Evolutionary conservation across 2,329 filamentous ascomycete species (phyloP), one percentile per base, ranked within the genome.

Genomic region (Periconia macrospinosa): DNA sequence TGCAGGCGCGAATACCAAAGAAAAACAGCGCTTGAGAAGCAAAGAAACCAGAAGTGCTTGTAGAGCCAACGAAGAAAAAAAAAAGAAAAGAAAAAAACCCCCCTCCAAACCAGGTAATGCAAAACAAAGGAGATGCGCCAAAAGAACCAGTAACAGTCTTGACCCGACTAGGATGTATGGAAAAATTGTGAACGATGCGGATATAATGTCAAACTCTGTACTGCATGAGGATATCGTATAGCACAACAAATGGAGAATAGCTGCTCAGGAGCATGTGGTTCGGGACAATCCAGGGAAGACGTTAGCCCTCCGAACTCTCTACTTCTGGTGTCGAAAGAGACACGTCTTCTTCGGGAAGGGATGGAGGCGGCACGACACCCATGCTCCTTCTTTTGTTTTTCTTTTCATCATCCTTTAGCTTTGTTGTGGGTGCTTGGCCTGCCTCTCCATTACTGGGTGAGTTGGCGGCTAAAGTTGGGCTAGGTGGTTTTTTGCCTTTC

Each of bases 341-440:
- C 27, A 54, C 63, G 41, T 70, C 68, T 47, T 72, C 69, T 41
- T 65, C 62, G 11, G 59, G 54, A 6, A 67, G 53, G 7, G 56
- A 53, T 9, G 64, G 65, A 1, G 66, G 69, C 10, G 66, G 57
- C 6, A 61, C 50, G 15, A 71, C 60, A 8, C 63, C 61, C 18
- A 69, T 35, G 42, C 69, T 72, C 57, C 59, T 71, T 49, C 70
- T 60, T 60, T 71, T 73, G 48, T 45, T 60, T 52, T 69, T 72
- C 56, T 67, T 71, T 19, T 71, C 67, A 7, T 65, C 63, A 9
- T 68, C 65, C 9, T 65, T 58, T 8, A 62, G 50, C 41, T 63
- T 68, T 23, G 58, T 54, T 8, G 62, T 40, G 17, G 42, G 53
- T 1, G 68, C 60, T 11, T 63, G 47, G 8, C 52, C 49, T 9